Evolutionary conservation across 495 filamentous ascomycete species (phyloP), one percentile per base, ranked within the genome.

Genomic region (Oidiodendron maius): DNA sequence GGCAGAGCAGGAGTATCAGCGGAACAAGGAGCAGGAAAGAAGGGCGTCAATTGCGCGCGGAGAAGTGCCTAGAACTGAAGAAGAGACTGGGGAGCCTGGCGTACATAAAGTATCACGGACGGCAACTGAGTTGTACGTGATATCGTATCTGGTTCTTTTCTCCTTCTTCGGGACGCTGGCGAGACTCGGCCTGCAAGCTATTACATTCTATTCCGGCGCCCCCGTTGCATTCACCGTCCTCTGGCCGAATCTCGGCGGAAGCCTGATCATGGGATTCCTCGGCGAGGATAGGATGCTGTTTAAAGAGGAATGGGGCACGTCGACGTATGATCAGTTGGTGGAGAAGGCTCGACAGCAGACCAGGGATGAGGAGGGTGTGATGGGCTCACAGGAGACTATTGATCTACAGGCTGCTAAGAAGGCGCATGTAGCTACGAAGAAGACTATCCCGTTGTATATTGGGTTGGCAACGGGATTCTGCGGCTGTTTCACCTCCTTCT

Each of bases 391-490:
- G 32, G 37, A 41, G 16, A 38, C 41, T 5, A 26, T 66, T 5
- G 65, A 70, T 40, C 47, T 67, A 16, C 59, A 59, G 35, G 67
- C 64, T n/a, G 62, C 62, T 18, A 75, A 74, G 36, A 74, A 77
- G 51, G 61, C 67, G 16, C 76, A 87, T 53, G 66, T 67, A 26
- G 60, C 75, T 32, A 62, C 70, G 34, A 95, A 91, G 63, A 94
- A 93, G 65, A 84, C 86, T 2, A 83, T 93, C 37, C 90, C 91
- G 0, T 74, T 96, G 0, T 96, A 93, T 61, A 87, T 96, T 47
- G 93, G 93, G 16, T 80, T 98, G 1, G 81, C 91, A 0, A 94
- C 88, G 2, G 93, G 93, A 11, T 96, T 95, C 69, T 97, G 93
- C 64, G 93, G 93, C 46, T 89, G 82, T 56, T 83, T 93, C 44